Evolutionary conservation across 352 stramenopile species (phyloP).

Genomic region (Elongisporangium undulatum): DNA sequence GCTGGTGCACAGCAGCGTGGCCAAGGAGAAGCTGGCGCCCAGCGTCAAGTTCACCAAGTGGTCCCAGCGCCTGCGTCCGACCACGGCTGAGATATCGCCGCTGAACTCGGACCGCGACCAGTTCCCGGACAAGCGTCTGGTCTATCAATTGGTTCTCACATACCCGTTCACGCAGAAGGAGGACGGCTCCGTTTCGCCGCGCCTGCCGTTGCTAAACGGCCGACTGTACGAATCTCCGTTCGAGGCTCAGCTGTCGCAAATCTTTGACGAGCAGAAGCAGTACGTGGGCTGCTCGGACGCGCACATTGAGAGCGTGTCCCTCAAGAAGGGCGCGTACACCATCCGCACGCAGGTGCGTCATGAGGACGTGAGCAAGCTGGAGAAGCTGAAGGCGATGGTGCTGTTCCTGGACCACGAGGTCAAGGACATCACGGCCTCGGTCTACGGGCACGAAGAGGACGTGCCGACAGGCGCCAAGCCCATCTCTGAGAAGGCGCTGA

Average conservation of each 20-base stretch:
- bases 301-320: slow-evolving; percentile 70
- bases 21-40: slow-evolving; percentile 77
- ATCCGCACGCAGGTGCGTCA: slow-evolving; percentile 74
- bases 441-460: slow-evolving; percentile 69
- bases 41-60: slow-evolving; percentile 81
- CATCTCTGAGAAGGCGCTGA: slow-evolving; percentile 41
- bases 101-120: slow-evolving; percentile 78
- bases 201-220: slow-evolving; percentile 73
- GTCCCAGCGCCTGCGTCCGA: slow-evolving; percentile 77
- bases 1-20: slow-evolving; percentile 59
- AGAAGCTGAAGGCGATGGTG: slow-evolving; percentile 80
- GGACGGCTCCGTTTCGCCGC: slow-evolving; percentile 73
- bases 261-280: slow-evolving; percentile 94
- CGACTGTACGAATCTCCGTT: slow-evolving; percentile 93
- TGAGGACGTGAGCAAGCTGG: slow-evolving; percentile 76
- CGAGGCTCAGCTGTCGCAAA: slow-evolving; percentile 90
- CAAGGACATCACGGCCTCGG: slow-evolving; percentile 57
- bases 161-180: slow-evolving; percentile 90
- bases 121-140: slow-evolving; percentile 78
- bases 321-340: slow-evolving; percentile 87
- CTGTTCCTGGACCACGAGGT: slow-evolving; percentile 69
- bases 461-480: slow-evolving; percentile 53
- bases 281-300: slow-evolving; percentile 83
- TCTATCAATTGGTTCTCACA: slow-evolving; percentile 87
- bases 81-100: slow-evolving; percentile 68